Conservation (phyloP, 2,329 filamentous ascomycete species). For the Neopestalotiopsis sp. region DNA sequence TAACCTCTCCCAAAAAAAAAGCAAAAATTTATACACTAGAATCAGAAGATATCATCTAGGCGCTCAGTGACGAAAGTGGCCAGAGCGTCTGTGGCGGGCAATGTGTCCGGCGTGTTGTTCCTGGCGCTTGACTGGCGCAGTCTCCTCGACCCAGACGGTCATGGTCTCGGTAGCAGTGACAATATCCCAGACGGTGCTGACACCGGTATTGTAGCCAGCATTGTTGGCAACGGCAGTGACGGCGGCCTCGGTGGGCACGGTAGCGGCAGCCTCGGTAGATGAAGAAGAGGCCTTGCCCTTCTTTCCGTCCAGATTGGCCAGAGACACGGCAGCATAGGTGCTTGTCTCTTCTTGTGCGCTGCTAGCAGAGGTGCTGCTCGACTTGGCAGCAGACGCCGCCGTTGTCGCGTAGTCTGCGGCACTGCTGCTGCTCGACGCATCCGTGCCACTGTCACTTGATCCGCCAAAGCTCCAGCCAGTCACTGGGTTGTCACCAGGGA, state of each 20-base stretch:
- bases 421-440: neutral
- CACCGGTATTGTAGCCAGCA: neutral
- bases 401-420: neutral
- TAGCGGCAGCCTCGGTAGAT: neutral
- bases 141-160: conserved; percentile 10
- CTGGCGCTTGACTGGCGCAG: conserved; percentile 9
- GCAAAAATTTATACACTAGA: conserved; percentile 5
- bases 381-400: neutral
- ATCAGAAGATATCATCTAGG: neutral
- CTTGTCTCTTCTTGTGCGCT: neutral
- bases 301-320: neutral
- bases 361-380: neutral
- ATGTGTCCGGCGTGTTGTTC: neutral
- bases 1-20: neutral
- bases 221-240: neutral
- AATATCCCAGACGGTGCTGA: conserved; percentile 12
- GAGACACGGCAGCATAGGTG: neutral
- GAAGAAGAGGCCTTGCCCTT: conserved; percentile 6
- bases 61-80: neutral
- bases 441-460: neutral
- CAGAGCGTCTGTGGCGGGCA: conserved; percentile 15
- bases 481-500: conserved; percentile 64
- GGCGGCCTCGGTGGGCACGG: neutral
- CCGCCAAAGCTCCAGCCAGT: conserved; percentile 47
- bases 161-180: conserved; percentile 15